Percentiles rank a stretch among this genome's conserved stretches.
phyloP scores from a whole-genome alignment of 768 basidiomycete genomes.

The Pleurotus ostreatus region DNA sequence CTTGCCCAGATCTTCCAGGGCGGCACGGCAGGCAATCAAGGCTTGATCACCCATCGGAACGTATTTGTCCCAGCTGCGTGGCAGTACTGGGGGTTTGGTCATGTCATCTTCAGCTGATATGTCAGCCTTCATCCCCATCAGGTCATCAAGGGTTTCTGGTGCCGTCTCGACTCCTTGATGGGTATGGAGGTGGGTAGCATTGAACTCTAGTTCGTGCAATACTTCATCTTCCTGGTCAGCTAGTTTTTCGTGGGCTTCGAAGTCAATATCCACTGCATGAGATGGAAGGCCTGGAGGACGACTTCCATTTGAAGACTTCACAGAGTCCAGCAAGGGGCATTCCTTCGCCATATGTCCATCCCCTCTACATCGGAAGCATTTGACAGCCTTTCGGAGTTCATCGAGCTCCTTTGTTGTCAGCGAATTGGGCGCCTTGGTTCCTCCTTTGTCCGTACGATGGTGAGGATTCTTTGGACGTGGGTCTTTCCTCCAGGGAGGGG shows the following conservation, averaged over 20 bases:
- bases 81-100: neutral
- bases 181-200: neutral
- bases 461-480: neutral
- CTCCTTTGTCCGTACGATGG: neutral
- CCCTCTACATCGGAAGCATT: conserved; percentile 25
- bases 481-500: neutral
- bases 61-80: neutral
- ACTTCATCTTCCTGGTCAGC: neutral
- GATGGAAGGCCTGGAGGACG: neutral
- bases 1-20: neutral
- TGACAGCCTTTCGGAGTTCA: conserved; percentile 13
- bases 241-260: neutral
- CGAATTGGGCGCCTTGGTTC: neutral
- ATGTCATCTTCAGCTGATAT: neutral
- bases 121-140: neutral
- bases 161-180: neutral
- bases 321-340: conserved; percentile 19
- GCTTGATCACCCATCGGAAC: neutral
- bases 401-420: conserved; percentile 10
- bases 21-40: neutral
- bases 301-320: neutral
- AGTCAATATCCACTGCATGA: neutral
- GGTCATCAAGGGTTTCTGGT: neutral
- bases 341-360: conserved; percentile 22
- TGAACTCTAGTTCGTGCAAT: neutral